Percentiles rank a stretch among this genome's conserved stretches.
phyloP scores from a whole-genome alignment of 768 basidiomycete genomes.

The Boletus reticuloceps region DNA sequence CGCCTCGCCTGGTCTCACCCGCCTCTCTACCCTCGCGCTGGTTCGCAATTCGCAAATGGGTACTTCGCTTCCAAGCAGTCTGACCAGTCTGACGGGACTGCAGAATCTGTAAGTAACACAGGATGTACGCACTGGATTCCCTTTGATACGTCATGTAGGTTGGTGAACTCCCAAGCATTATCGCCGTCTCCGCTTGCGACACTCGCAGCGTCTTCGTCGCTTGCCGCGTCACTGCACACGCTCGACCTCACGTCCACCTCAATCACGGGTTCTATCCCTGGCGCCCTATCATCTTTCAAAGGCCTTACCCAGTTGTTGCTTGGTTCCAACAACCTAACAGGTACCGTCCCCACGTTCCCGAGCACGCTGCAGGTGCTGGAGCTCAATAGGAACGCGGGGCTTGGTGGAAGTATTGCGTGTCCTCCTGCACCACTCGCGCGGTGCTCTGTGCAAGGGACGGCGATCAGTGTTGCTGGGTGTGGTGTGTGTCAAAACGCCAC shows the following conservation, averaged over 20 bases:
- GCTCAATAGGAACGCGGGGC: constrained; percentile 37
- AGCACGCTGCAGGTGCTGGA: constrained; percentile 33
- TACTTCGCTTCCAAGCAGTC: constrained; percentile 34
- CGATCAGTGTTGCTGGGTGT: constrained; percentile 20
- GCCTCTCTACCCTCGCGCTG: constrained; percentile 36
- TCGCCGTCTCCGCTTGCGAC: constrained; percentile 31
- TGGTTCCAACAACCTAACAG: constrained; percentile 36
- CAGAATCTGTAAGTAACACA: constrained; percentile 37
- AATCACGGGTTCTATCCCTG: constrained; percentile 38
- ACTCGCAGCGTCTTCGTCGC: constrained; percentile 30
- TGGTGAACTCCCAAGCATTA: constrained; percentile 37
- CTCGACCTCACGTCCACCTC: constrained; percentile 41
- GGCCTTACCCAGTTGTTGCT: constrained; percentile 39
- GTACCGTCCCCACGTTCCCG: constrained; percentile 37
- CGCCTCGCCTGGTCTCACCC: constrained; percentile 30
- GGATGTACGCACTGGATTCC: not conserved
- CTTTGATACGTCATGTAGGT: constrained; percentile 20
- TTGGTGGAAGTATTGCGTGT: constrained; percentile 29
- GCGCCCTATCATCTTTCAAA: constrained; percentile 31
- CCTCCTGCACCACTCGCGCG: constrained; percentile 10
- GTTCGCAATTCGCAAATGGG: constrained; percentile 42
- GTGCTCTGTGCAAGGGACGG: constrained; percentile 24
- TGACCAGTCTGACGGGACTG: constrained; percentile 31
- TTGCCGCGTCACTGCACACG: constrained; percentile 33
- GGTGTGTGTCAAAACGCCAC: constrained; percentile 22